Base-by-base conservation (phyloP, 306 rosid species). In the Macrotyloma uniflorum region DNA sequence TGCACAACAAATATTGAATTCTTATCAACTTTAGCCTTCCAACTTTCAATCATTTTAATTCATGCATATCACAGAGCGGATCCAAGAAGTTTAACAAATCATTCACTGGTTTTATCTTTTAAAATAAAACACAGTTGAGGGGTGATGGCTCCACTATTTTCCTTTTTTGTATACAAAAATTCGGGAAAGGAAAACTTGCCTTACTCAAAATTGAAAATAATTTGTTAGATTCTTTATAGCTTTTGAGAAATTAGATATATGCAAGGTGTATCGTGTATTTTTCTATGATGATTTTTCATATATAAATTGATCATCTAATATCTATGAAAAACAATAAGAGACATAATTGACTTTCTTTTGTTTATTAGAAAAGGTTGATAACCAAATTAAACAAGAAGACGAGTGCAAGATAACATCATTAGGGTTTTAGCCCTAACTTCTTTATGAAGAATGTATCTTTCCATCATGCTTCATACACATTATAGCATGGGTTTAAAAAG, bases 401-500 rank as follows among this genome's bases (percentile, higher is more conserved):
- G 23, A 55, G 46, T 66, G 61, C 68, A 67, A 54, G 74, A 40
- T 43, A 67, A 38, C 45, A 78, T 55, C 8, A 78, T 67, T 46
- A n/a, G 57, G 23, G 14, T 68, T 67, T 54, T 26, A 42, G 15
- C 36, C 69, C 12, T 65, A 65, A 20, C 50, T 65, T 38, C 70
- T 10, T 36, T 38, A 36, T 20, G 18, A 65, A 65, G 50, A 65
- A 19, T 65, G 50, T 65, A 38, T 1, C 32, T 38, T 61, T 38
- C 1, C 18, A 10, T 19, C 50, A 12, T 65, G 50, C 30, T 35
- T 38, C n/a, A 18, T 19, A 38, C 32, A 10, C 69, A 64, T 38
- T 10, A 64, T 64, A 64, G 50, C 47, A 58, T 65, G 16, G 24
- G 32, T 33, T 32, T 15, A 33, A 33, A 32, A 33, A 33, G 7